Percentiles rank a stretch among this genome's conserved stretches.
These are phyloP conservation scores for Coemansia sp. DNA, from an alignment of 192 early-diverging fungal species.

Conservation along the genomic window DNA sequence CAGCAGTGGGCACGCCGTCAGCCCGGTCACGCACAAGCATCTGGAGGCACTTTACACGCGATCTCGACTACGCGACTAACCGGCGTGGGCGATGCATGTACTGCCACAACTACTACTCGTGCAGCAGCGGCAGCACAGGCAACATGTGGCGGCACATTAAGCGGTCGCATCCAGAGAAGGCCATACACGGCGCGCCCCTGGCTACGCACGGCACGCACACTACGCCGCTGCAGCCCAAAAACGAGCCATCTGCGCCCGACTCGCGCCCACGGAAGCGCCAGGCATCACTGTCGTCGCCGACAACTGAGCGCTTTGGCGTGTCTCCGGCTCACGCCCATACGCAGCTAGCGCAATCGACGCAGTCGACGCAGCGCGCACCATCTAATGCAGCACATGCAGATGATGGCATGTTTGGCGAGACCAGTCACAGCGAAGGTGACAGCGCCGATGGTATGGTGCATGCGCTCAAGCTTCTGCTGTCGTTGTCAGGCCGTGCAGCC, in stretches of 20 bases:
- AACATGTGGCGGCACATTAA: constrained; percentile 57
- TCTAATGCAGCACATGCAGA: constrained; percentile 7
- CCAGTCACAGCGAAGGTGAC: background rate
- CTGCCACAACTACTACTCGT: constrained; percentile 57
- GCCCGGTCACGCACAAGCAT: constrained; percentile 48
- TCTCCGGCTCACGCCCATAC: constrained; percentile 8
- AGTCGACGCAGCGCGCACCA: constrained; percentile 12
- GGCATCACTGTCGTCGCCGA: constrained; percentile 46
- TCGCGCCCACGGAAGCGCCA: constrained; percentile 47
- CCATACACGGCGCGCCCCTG: constrained; percentile 42
- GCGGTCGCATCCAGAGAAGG: constrained; percentile 52
- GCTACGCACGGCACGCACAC: constrained; percentile 30
- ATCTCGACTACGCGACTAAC: constrained; percentile 53
- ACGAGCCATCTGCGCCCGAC: constrained; percentile 1
- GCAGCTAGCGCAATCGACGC: background rate
- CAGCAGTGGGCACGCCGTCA: constrained; percentile 28
- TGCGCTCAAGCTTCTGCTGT: constrained; percentile 38
- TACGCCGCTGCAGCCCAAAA: constrained; percentile 26
- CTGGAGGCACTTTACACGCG: constrained; percentile 53
- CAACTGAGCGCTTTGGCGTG: constrained; percentile 18
- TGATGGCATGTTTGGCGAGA: background rate
- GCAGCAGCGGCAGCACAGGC: constrained; percentile 52
- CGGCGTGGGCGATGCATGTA: constrained; percentile 53
- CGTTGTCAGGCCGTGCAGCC: constrained; percentile 14
- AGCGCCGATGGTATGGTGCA: constrained; percentile 39